These are phyloP conservation scores for Glycine soja DNA, from an alignment of 306 rosid genomes.

Conservation along the genomic window DNA sequence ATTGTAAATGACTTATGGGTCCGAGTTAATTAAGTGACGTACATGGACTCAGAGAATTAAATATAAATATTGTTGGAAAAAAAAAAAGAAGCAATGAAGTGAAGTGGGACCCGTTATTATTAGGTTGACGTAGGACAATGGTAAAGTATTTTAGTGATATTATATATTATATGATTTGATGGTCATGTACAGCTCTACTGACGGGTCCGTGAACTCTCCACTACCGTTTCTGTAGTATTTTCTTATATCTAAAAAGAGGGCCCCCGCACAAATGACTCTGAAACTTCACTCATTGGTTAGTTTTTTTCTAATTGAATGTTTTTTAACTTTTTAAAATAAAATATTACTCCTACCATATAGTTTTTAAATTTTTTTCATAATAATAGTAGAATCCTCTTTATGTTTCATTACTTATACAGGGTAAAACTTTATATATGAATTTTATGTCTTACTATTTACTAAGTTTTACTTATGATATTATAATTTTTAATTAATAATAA, in stretches of 20 bases:
- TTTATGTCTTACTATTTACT: no score
- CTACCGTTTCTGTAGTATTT: neutral
- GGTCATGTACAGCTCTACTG: slow-evolving; percentile 3
- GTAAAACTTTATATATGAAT: no score
- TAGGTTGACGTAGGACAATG: slow-evolving; percentile 32
- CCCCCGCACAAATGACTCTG: neutral
- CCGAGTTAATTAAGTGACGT: slow-evolving; percentile 16
- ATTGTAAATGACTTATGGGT: slow-evolving; percentile 13
- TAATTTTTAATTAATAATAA: no score
- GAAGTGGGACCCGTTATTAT: slow-evolving; percentile 32
- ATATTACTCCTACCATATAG: no score
- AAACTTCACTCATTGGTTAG: neutral
- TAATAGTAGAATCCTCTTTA: no score
- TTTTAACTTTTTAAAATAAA: no score
- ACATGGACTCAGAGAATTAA: neutral
- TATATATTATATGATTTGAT: neutral
- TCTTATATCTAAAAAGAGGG: neutral
- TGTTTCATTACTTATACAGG: no score
- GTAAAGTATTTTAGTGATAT: slow-evolving; percentile 15
- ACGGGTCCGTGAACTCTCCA: slow-evolving; percentile 51
- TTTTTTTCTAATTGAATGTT: no score
- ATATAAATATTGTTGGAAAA: neutral
- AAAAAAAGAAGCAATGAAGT: neutral
- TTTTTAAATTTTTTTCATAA: no score
- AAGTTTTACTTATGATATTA: no score